These are phyloP conservation scores for Chrysanthemum seticuspe DNA, from an alignment of 129 eudicot species.

Conservation along the genomic window DNA sequence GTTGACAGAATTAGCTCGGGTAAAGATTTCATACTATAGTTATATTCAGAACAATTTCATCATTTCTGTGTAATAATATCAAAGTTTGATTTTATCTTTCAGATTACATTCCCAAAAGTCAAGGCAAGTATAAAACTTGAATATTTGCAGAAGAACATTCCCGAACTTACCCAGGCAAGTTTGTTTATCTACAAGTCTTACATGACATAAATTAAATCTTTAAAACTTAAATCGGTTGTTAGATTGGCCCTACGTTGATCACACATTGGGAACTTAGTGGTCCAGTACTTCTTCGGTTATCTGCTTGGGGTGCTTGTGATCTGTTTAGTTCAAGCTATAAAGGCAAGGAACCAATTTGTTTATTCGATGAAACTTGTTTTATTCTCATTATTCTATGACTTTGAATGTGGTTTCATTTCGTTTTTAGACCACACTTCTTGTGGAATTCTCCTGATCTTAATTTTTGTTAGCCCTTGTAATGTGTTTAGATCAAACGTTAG, in stretches of 20 bases:
- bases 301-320: conserved; percentile 98
- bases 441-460: conserved; percentile 82
- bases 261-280: conserved; percentile 99
- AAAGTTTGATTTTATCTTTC: conserved; percentile 15
- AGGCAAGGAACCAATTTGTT: conserved; percentile 39
- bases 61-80: background rate
- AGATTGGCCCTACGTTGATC: conserved; percentile 92
- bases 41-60: too few relatives aligned
- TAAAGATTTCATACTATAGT: conserved; percentile 26
- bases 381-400: conserved; percentile 3
- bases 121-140: conserved; percentile 80
- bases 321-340: conserved; percentile 44
- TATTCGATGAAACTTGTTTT: background rate
- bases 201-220: background rate
- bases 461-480: too few relatives aligned
- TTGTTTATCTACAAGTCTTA: background rate
- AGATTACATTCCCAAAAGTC: conserved; percentile 88
- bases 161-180: conserved; percentile 82
- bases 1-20: conserved; percentile 86
- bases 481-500: too few relatives aligned
- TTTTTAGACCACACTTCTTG: conserved; percentile 60
- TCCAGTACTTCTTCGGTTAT: conserved; percentile 84
- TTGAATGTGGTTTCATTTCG: conserved; percentile 17
- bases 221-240: conserved; percentile 28
- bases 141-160: conserved; percentile 53